phyloP scores from a whole-genome alignment of 2,329 filamentous ascomycete genomes.

The Pseudocercospora crystallina region DNA sequence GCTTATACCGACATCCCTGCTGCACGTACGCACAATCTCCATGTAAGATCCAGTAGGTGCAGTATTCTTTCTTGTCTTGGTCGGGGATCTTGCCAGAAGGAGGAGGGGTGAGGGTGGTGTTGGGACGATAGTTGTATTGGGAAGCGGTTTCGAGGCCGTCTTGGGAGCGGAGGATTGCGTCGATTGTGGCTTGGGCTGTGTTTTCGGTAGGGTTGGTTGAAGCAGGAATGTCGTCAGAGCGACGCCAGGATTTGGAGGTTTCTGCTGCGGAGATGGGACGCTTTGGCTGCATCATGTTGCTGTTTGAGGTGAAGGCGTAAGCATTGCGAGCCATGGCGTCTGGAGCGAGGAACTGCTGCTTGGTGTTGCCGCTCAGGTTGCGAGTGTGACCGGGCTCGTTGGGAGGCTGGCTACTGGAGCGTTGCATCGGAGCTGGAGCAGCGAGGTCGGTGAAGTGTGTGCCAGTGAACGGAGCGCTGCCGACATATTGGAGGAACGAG shows the following conservation, averaged over 20 bases:
- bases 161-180: conserved; percentile 33
- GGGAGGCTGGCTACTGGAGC: conserved; percentile 21
- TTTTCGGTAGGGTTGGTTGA: conserved; percentile 11
- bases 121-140: conserved; percentile 28
- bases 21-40: conserved; percentile 83
- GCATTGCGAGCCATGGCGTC: conserved; percentile 26
- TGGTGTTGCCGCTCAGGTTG: conserved; percentile 14
- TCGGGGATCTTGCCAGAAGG: conserved; percentile 43
- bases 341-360: conserved; percentile 24
- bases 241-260: conserved; percentile 27
- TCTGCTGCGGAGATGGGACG: conserved; percentile 25
- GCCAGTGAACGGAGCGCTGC: conserved; percentile 27
- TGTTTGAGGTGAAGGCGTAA: conserved; percentile 9
- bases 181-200: conserved; percentile 27
- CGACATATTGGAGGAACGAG: conserved; percentile 33
- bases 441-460: conserved; percentile 26
- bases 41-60: conserved; percentile 85
- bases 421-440: conserved; percentile 7
- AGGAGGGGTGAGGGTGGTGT: conserved; percentile 20
- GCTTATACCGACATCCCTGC: conserved; percentile 84
- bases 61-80: conserved; percentile 68
- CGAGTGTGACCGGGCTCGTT: conserved; percentile 14
- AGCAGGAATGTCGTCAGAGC: conserved; percentile 12
- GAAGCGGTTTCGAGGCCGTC: conserved; percentile 28
- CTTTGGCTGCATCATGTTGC: conserved; percentile 3